A percentile compares a stretch with the other conserved stretches of the same genome.
These are phyloP conservation scores for Parasitella parasitica DNA, from an alignment of 371 early-diverging fungal genomes.

Conservation along the genomic window DNA sequence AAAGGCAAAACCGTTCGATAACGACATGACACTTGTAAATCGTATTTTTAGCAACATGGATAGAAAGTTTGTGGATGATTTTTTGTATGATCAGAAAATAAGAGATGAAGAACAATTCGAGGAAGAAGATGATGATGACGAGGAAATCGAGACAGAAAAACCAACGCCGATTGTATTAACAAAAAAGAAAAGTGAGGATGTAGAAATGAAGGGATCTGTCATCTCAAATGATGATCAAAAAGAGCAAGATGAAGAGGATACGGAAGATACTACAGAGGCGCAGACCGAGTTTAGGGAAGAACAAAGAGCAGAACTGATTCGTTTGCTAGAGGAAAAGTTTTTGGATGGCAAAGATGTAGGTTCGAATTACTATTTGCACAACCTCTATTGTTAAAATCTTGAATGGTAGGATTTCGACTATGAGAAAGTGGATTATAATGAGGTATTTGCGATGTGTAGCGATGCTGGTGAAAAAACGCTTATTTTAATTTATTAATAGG, in stretches of 20 bases:
- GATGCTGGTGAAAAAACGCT: background rate
- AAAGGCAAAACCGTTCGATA: slow-evolving; percentile 31
- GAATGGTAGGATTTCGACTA: slow-evolving; percentile 35
- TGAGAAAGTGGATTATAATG: slow-evolving; percentile 40
- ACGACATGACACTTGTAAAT: slow-evolving; percentile 42
- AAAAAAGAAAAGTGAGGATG: slow-evolving; percentile 5
- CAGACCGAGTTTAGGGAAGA: slow-evolving; percentile 25
- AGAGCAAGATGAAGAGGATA: background rate
- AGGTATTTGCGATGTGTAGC: slow-evolving; percentile 15
- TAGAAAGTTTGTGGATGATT: slow-evolving; percentile 31
- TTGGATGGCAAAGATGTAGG: slow-evolving; percentile 52
- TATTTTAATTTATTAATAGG: background rate
- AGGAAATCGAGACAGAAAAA: slow-evolving; percentile 14
- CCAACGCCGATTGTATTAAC: slow-evolving; percentile 13
- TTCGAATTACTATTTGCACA: background rate
- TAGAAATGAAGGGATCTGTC: slow-evolving; percentile 6
- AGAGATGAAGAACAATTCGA: slow-evolving; percentile 47
- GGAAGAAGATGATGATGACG: slow-evolving; percentile 52
- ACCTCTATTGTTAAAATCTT: slow-evolving; percentile 11
- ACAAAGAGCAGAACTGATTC: slow-evolving; percentile 39
- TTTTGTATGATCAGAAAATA: slow-evolving; percentile 28
- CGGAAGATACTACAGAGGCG: slow-evolving; percentile 1
- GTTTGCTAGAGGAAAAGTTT: slow-evolving; percentile 49
- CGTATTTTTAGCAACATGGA: slow-evolving; percentile 47
- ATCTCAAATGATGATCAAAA: background rate